phyloP scores from a whole-genome alignment of 768 basidiomycete species.

The Suillus tomentosus region DNA sequence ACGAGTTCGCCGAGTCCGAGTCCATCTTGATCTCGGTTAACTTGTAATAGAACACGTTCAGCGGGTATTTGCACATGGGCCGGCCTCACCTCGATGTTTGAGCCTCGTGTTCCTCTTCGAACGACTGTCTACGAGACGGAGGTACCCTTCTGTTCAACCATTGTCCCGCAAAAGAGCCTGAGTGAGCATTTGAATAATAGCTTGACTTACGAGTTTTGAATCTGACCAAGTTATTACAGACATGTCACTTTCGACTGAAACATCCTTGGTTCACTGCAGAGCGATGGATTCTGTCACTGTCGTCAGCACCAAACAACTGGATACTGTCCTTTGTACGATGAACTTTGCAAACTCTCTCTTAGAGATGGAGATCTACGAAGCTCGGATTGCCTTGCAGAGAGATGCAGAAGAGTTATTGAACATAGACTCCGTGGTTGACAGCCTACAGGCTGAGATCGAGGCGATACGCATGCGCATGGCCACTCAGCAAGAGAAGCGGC shows the following conservation, averaged over 20 bases:
- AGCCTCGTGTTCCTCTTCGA: slow-evolving; percentile 2
- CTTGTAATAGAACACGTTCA: slow-evolving; percentile 5
- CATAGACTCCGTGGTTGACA: not conserved
- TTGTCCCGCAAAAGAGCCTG: not conserved
- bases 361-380: not conserved
- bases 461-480: slow-evolving; percentile 18
- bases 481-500: slow-evolving; percentile 24
- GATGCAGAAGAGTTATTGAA: slow-evolving; percentile 1
- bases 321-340: not conserved
- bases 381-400: not conserved
- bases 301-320: not conserved
- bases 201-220: not conserved
- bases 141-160: not conserved
- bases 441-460: not conserved
- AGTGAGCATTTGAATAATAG: not conserved
- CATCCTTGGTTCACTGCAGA: not conserved
- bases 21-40: not conserved
- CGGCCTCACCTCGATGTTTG: not conserved
- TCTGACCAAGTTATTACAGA: not conserved
- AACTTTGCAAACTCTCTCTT: not conserved
- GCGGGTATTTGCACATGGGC: not conserved
- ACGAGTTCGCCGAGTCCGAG: not conserved
- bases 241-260: not conserved
- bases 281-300: not conserved
- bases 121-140: not conserved